phyloP scores from a whole-genome alignment of 805 yeast species.

The Cyberlindnera maclurae region DNA sequence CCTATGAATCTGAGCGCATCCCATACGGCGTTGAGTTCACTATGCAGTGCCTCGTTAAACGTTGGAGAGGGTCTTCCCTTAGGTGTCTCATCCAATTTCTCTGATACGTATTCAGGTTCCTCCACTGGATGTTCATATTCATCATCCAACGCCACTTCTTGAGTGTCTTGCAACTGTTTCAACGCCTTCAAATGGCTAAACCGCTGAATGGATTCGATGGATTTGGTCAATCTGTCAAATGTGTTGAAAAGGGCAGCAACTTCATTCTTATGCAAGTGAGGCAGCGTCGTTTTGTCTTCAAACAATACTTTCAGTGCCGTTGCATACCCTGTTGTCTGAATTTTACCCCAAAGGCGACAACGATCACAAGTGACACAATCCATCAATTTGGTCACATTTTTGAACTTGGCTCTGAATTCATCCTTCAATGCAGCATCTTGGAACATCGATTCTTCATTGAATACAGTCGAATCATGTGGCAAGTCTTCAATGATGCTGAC shows the following conservation, averaged over 20 bases:
- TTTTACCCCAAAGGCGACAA: constrained; percentile 96
- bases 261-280: constrained; percentile 65
- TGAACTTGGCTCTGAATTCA: constrained; percentile 80
- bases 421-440: constrained; percentile 57
- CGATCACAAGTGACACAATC: constrained; percentile 98
- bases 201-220: constrained; percentile 64
- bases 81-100: too few species aligned
- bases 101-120: neutral
- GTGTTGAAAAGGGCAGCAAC: constrained; percentile 88
- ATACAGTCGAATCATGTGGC: constrained; percentile 27
- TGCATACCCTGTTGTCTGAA: constrained; percentile 96
- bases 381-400: constrained; percentile 88
- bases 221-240: constrained; percentile 84
- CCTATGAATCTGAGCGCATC: constrained; percentile 61
- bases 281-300: constrained; percentile 51
- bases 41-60: constrained; percentile 36
- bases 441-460: constrained; percentile 46
- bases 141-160: constrained; percentile 7
- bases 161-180: constrained; percentile 6
- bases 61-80: too few species aligned
- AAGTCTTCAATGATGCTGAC: constrained; percentile 19
- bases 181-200: constrained; percentile 50
- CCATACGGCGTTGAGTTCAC: constrained; percentile 44
- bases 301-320: constrained; percentile 88
- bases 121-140: constrained; percentile 4